Evolutionary conservation across 306 rosid genomes (phyloP).

Genomic region (Cucumis sativus): DNA sequence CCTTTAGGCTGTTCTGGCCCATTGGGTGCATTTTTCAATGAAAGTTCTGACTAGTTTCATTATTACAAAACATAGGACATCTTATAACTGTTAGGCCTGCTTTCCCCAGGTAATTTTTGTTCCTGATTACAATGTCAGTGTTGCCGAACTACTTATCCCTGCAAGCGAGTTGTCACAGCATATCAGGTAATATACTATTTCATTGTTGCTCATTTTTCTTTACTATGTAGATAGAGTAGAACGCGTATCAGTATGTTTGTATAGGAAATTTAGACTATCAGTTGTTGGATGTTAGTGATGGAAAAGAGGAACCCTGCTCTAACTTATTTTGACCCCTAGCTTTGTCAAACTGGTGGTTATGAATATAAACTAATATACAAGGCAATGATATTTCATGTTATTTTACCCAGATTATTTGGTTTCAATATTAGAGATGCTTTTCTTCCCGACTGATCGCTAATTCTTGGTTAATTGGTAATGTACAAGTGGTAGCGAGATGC

Average conservation of each 20-base stretch:
- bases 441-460: neutral
- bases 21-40: neutral
- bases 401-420: neutral
- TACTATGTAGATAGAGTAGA: neutral
- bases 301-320: neutral
- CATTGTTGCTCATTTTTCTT: neutral
- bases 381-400: neutral
- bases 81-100: slow-evolving; percentile 6
- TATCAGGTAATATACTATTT: slow-evolving; percentile 44
- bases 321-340: neutral
- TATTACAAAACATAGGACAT: neutral
- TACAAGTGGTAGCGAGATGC: neutral
- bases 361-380: neutral
- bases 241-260: neutral
- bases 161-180: slow-evolving; percentile 98
- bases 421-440: neutral
- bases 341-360: neutral
- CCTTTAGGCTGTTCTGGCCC: neutral
- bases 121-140: slow-evolving; percentile 96
- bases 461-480: neutral
- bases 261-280: neutral
- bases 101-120: slow-evolving; percentile 68
- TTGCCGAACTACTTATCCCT: slow-evolving; percentile 86
- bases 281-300: neutral
- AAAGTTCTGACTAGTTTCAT: neutral